Evolutionary conservation across 2,329 filamentous ascomycete species (phyloP).

Genomic region (Grosmannia clavigera): DNA sequence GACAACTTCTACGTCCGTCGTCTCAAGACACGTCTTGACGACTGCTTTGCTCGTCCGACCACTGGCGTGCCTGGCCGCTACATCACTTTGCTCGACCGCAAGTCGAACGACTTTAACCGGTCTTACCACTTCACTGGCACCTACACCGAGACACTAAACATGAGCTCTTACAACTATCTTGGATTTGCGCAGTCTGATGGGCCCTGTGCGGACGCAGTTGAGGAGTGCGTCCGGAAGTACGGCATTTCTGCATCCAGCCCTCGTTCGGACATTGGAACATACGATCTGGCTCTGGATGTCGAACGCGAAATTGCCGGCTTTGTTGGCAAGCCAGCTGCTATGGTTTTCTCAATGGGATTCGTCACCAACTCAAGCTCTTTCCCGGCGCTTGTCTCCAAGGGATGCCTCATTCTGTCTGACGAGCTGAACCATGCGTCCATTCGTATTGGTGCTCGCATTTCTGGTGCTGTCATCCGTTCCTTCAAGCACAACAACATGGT

Average conservation of each 20-base stretch:
- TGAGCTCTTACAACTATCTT: slow-evolving; percentile 99
- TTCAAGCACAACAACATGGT: slow-evolving; percentile 97
- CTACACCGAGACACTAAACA: slow-evolving; percentile 86
- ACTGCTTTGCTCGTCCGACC: slow-evolving; percentile 87
- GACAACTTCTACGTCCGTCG: slow-evolving; percentile 96
- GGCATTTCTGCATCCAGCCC: slow-evolving; percentile 75
- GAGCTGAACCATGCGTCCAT: slow-evolving; percentile 98
- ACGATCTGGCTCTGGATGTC: slow-evolving; percentile 77
- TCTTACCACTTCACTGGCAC: slow-evolving; percentile 84
- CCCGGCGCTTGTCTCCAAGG: slow-evolving; percentile 83
- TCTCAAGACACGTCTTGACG: slow-evolving; percentile 87
- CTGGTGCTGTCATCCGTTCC: slow-evolving; percentile 85
- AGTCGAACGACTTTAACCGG: slow-evolving; percentile 82
- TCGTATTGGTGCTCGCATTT: slow-evolving; percentile 84
- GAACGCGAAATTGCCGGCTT: slow-evolving; percentile 83
- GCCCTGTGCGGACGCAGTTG: slow-evolving; percentile 85
- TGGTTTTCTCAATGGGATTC: slow-evolving; percentile 99
- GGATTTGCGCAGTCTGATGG: slow-evolving; percentile 97
- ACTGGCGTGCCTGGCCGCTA: slow-evolving; percentile 89
- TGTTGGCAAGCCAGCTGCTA: slow-evolving; percentile 84
- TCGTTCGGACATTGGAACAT: slow-evolving; percentile 72
- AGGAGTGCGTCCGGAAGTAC: slow-evolving; percentile 74
- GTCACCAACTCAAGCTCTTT: slow-evolving; percentile 91
- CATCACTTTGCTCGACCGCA: slow-evolving; percentile 86
- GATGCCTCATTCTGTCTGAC: slow-evolving; percentile 88